phyloP scores from a whole-genome alignment of 2,329 filamentous ascomycete genomes.

The Trichoderma harzianum region DNA sequence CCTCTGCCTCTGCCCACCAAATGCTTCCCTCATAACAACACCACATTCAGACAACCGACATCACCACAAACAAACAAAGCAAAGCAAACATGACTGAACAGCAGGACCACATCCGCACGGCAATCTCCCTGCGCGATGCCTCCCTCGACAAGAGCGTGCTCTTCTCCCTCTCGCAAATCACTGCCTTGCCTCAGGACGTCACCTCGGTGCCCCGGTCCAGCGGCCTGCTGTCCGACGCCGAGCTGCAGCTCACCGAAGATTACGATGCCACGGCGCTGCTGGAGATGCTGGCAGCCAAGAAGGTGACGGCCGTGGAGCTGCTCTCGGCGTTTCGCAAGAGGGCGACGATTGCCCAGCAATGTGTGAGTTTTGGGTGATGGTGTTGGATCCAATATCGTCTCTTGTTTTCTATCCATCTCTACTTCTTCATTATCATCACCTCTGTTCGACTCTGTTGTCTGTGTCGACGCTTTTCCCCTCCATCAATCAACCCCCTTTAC shows the following conservation, averaged over 20 bases:
- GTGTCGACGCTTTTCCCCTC: neutral
- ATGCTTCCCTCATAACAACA: neutral
- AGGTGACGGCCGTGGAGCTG: constrained; percentile 4
- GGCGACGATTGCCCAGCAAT: constrained; percentile 15
- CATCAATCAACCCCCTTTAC: neutral
- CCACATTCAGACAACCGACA: too few relatives aligned
- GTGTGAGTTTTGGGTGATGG: neutral
- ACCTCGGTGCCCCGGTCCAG: constrained; percentile 8
- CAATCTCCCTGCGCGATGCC: neutral
- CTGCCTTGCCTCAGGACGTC: neutral
- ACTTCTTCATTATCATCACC: neutral
- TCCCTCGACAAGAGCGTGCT: constrained; percentile 15
- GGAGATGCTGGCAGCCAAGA: constrained; percentile 10
- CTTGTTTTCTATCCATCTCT: neutral
- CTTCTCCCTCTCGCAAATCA: neutral
- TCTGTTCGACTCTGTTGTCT: neutral
- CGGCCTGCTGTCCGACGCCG: neutral
- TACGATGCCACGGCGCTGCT: constrained; percentile 14
- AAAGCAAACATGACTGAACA: neutral
- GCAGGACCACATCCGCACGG: constrained; percentile 5
- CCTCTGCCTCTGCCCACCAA: neutral
- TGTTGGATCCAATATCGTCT: neutral
- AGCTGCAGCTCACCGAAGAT: constrained; percentile 11
- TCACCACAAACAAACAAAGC: neutral
- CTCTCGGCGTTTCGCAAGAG: constrained; percentile 12